Evolutionary conservation across 768 basidiomycete genomes (phyloP).

Genomic region (Serendipita vermifera): DNA sequence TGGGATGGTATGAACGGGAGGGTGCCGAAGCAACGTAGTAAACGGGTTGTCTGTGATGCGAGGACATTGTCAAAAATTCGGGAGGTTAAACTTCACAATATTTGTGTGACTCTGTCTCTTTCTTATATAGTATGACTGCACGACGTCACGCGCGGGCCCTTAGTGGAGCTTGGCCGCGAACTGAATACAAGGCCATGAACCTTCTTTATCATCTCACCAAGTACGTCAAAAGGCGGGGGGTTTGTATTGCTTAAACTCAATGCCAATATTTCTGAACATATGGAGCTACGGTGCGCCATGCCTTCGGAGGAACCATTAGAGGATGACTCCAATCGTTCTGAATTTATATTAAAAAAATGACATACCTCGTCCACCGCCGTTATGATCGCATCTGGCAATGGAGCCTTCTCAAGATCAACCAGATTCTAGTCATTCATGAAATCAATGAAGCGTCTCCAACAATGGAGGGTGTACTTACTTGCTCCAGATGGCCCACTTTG

Average conservation of each 20-base stretch:
- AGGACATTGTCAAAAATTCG: too few species aligned
- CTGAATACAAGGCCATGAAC: too few species aligned
- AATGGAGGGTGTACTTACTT: slow-evolving; percentile 22
- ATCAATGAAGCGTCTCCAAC: not conserved
- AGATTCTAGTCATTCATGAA: slow-evolving; percentile 27
- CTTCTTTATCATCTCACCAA: too few species aligned
- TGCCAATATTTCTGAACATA: slow-evolving; percentile 9
- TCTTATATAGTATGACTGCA: too few species aligned
- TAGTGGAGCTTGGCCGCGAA: too few species aligned
- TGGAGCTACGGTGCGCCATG: slow-evolving; percentile 1
- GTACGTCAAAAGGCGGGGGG: too few species aligned
- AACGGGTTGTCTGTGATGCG: not conserved
- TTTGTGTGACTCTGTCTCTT: too few species aligned
- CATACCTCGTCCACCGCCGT: slow-evolving; percentile 26
- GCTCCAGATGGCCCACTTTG: slow-evolving; percentile 41
- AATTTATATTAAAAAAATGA: slow-evolving; percentile 20
- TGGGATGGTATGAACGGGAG: not conserved
- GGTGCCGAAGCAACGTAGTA: not conserved
- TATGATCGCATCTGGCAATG: slow-evolving; percentile 32
- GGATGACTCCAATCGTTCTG: too few species aligned
- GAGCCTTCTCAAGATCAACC: slow-evolving; percentile 42
- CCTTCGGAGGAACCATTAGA: too few species aligned
- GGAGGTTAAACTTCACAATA: too few species aligned
- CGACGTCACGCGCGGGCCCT: too few species aligned
- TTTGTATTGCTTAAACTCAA: too few species aligned